Base-by-base conservation (phyloP, 225 moss, liverwort and hornwort genomes). In the Bryum argenteum region DNA sequence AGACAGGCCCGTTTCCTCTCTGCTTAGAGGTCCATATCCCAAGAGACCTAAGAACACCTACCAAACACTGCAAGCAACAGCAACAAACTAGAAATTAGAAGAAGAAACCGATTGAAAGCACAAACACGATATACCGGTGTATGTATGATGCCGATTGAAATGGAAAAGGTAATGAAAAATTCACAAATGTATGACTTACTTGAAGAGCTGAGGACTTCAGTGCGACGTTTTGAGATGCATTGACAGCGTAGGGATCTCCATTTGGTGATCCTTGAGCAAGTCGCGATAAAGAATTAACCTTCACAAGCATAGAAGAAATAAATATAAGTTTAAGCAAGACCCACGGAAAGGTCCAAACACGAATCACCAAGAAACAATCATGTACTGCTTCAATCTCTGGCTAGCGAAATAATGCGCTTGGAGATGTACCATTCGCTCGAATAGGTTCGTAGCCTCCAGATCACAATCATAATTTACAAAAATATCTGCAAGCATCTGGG, bases 401-500 rank as follows among this genome's bases (percentile, higher is more conserved):
- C 24, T 58, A 28, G 18, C 55, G 18, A 48, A 72, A 13, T 9
- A 8, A 5, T 57, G 52, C 21, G 13, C 21, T 65, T 59, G 11
- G 10, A 47, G 42, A 61, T 37, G 60, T 83, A 96, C 98, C 98
- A 86, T 99, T 71, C 92, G 89, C 82, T 99, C 98, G 86, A 93
- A 99, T 62, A 99, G 70, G 73, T 99, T 99, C 18, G 89, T 88
- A 33, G 94, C 94, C 69, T 92, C 92, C 58, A 94, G 74, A 78
- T 99, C 98, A 82, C 98, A 99, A 74, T 99, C 98, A 73, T 99
- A 99, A 76, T 99, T 99, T 20, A 99, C 91, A 89, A 99, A 99
- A 50, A 94, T 75, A 73, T 99, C 94, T 82, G 91, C 92, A 71
- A 99, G 91, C 92, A 94, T 88, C 76, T 99, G 98, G 78, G 94